These are phyloP conservation scores for Elsinoe perseae DNA, from an alignment of 2,329 filamentous ascomycete species.

Conservation along the genomic window DNA sequence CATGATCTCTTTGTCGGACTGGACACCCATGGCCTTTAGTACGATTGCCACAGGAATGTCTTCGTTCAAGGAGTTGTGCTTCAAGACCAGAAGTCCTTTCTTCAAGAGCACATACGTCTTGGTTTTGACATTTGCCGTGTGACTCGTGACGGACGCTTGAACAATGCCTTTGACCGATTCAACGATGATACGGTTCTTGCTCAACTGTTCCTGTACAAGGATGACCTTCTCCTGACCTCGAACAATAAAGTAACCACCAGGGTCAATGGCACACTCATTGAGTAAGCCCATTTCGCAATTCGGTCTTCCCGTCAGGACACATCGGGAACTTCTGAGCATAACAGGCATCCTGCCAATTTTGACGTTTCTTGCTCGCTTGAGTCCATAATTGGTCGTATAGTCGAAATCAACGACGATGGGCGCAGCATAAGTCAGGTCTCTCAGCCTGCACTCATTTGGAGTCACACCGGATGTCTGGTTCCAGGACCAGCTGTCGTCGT, in stretches of 20 bases:
- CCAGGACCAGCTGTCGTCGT: constrained; percentile 55
- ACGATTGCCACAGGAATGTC: constrained; percentile 92
- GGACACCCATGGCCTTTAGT: constrained; percentile 85
- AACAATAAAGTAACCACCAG: constrained; percentile 96
- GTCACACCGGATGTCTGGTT: constrained; percentile 49
- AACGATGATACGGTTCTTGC: constrained; percentile 98
- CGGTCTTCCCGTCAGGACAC: constrained; percentile 72
- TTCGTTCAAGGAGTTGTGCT: constrained; percentile 88
- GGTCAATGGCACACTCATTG: constrained; percentile 93
- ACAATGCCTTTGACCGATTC: constrained; percentile 93
- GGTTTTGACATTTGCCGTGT: constrained; percentile 93
- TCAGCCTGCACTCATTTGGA: constrained; percentile 90
- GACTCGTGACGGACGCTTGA: constrained; percentile 93
- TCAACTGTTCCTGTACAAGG: constrained; percentile 93
- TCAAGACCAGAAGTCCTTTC: constrained; percentile 81
- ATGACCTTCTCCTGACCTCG: constrained; percentile 98
- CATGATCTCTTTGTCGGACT: constrained; percentile 92
- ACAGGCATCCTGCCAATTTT: constrained; percentile 86
- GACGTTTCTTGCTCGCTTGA: constrained; percentile 64
- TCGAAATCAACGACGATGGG: constrained; percentile 83
- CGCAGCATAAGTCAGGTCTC: constrained; percentile 96
- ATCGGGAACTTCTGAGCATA: constrained; percentile 95
- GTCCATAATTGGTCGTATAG: constrained; percentile 68
- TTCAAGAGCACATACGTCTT: constrained; percentile 95
- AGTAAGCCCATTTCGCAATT: constrained; percentile 84